These are phyloP conservation scores for Trichoderma erinaceum DNA, from an alignment of 495 filamentous ascomycete genomes.

Conservation along the genomic window DNA sequence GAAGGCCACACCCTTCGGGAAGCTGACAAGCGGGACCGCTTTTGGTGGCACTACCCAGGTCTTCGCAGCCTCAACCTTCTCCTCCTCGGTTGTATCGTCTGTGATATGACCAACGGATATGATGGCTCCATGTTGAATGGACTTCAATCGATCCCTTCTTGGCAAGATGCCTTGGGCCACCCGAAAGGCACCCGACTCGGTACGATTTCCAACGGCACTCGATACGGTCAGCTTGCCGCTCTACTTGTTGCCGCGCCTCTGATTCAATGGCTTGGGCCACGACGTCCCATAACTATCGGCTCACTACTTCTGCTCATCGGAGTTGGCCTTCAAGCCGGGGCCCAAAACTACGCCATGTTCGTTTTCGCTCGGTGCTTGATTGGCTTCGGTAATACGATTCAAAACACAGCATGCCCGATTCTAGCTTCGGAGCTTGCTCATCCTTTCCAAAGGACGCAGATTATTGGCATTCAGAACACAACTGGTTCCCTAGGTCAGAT, in stretches of 20 bases:
- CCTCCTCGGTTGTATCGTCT: slow-evolving; percentile 20
- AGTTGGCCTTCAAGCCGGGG: slow-evolving; percentile 42
- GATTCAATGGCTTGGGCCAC: slow-evolving; percentile 33
- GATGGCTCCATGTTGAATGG: slow-evolving; percentile 29
- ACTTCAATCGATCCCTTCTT: slow-evolving; percentile 25
- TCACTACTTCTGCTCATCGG: slow-evolving; percentile 48
- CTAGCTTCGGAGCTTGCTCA: slow-evolving; percentile 50
- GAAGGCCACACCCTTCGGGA: slow-evolving; percentile 19
- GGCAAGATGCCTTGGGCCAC: slow-evolving; percentile 23
- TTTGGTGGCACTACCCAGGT: slow-evolving; percentile 23
- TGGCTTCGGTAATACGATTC: slow-evolving; percentile 43
- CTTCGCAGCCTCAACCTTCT: slow-evolving; percentile 21
- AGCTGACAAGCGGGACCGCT: slow-evolving; percentile 17
- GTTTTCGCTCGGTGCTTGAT: slow-evolving; percentile 35
- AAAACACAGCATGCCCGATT: slow-evolving; percentile 43
- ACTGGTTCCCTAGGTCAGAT: slow-evolving; percentile 45
- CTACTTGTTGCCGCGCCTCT: slow-evolving; percentile 25
- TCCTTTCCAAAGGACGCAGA: slow-evolving; percentile 48
- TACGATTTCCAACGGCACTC: slow-evolving; percentile 22
- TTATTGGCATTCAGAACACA: slow-evolving; percentile 51
- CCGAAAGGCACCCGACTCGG: slow-evolving; percentile 24
- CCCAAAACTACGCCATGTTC: slow-evolving; percentile 42
- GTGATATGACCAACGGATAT: slow-evolving; percentile 22
- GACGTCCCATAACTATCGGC: slow-evolving; percentile 46
- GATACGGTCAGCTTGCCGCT: slow-evolving; percentile 15